Evolutionary conservation across 2,329 filamentous ascomycete genomes (phyloP).

Genomic region (Aspergillus ochraceus): DNA sequence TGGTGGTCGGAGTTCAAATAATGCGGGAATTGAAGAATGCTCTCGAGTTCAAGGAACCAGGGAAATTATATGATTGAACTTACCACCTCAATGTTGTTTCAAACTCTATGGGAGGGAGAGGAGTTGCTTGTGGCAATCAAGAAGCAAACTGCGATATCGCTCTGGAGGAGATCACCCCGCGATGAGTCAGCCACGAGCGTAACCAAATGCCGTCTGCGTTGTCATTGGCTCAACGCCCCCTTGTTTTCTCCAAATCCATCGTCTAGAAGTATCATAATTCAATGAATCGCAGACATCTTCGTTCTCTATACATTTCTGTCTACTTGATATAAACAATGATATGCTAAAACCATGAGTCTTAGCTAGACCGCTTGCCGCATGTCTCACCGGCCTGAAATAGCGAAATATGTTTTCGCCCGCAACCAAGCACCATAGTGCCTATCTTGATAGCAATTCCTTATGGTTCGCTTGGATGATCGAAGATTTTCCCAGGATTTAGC

Average conservation of each 20-base stretch:
- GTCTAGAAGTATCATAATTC: not conserved
- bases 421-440: not conserved
- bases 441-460: not conserved
- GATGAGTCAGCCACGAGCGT: constrained; percentile 23
- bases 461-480: constrained; percentile 56
- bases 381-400: not conserved
- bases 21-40: not conserved
- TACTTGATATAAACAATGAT: not conserved
- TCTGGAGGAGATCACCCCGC: constrained; percentile 20
- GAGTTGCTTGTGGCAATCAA: constrained; percentile 20
- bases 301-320: not conserved
- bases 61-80: constrained; percentile 11
- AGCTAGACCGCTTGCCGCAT: not conserved
- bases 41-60: not conserved
- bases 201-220: not conserved
- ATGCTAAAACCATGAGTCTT: too few species aligned
- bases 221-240: not conserved
- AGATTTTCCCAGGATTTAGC: constrained; percentile 90
- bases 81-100: constrained; percentile 19
- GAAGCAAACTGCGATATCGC: constrained; percentile 33
- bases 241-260: not conserved
- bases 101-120: constrained; percentile 16
- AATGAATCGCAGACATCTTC: not conserved
- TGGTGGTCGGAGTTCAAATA: not conserved
- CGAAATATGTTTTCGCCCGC: not conserved